Evolutionary conservation across 202 grass and related monocot genomes (phyloP).

Genomic region (Elaeis oleifera): DNA sequence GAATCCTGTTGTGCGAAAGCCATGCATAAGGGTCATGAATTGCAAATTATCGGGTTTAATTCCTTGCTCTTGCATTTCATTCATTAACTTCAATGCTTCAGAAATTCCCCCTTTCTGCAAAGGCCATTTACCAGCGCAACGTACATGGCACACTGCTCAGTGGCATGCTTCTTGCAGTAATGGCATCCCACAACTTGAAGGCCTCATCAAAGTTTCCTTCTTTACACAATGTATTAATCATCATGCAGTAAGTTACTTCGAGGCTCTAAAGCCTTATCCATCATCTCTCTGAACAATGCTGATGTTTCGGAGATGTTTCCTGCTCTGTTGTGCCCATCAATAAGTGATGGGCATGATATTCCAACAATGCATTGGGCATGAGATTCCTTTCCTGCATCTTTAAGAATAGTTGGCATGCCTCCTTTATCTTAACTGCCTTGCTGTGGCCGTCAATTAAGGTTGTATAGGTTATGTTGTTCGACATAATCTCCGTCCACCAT

Average conservation of each 20-base stretch:
- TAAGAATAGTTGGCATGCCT: conserved; percentile 35
- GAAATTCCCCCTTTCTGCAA: conserved; percentile 29
- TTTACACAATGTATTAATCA: conserved; percentile 30
- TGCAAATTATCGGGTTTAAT: conserved; percentile 26
- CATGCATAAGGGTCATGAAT: conserved; percentile 20
- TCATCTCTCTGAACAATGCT: conserved; percentile 27
- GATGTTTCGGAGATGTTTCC: conserved; percentile 22
- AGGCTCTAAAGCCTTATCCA: conserved; percentile 28
- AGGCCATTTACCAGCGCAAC: conserved; percentile 27
- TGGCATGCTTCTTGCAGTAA: conserved; percentile 29
- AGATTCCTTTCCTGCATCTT: conserved; percentile 32
- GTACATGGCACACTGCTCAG: conserved; percentile 14
- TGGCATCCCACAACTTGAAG: conserved; percentile 26
- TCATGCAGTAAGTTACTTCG: conserved; percentile 24
- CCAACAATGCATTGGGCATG: conserved; percentile 12
- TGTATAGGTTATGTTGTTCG: conserved; percentile 25
- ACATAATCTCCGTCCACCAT: conserved; percentile 16
- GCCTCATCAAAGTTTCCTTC: conserved; percentile 30
- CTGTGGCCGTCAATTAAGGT: conserved; percentile 32
- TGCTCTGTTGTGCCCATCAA: not conserved
- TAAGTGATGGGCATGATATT: conserved; percentile 6
- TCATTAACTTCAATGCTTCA: conserved; percentile 31
- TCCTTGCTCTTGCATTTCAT: conserved; percentile 33
- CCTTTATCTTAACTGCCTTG: conserved; percentile 30
- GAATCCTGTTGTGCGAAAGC: conserved; percentile 28